Evolutionary conservation across 768 basidiomycete genomes (phyloP), one percentile per base, ranked within the genome.

Genomic region (Kwoniella botswanensis): DNA sequence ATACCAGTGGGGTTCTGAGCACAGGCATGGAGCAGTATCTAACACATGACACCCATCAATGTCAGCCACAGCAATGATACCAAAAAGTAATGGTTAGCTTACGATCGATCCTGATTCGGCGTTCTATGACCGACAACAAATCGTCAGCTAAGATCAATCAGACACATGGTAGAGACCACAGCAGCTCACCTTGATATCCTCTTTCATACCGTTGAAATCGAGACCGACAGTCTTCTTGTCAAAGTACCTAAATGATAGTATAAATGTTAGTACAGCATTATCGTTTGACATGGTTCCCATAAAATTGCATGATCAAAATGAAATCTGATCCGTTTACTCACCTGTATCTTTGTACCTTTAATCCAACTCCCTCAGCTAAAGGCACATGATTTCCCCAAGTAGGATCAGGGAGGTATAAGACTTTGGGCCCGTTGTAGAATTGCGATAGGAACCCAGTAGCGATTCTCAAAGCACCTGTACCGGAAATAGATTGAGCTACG

Each of bases 1-100:
- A 98, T 89, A 72, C 97, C 96, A 0, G 95, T 98, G 12, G 96
- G 96, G 85, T 99, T 99, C 87, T 98, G 97, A 18, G 96, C 97
- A 84, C 97, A 98, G 2, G 96, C 95, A 78, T 98, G 96, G 60
- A 99, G 85, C 73, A 99, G 85, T 84, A 98, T 74, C 80, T 79
- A 53, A 76, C 44, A 13, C 4, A 11, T 12, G 7, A 4, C 6
- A 6, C 7, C 35, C 35, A 35, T 17, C 44, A 26, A n/a, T 2
- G 26, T 75, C 26, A 75, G 71, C 50, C 4, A 50, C 4, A 15
- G 46, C 46, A 35, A 4, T 3, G 35, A 4, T 35, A 35, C 26
- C 35, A 9, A 35, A 35, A 35, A 1, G 7, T 35, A 1, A 35
- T 35, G 35, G 35, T 13, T 54, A 15, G 67, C 79, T 56, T 57